Conservation (phyloP, 2,329 filamentous ascomycete species). For the Chrysoporthe puriensis region DNA sequence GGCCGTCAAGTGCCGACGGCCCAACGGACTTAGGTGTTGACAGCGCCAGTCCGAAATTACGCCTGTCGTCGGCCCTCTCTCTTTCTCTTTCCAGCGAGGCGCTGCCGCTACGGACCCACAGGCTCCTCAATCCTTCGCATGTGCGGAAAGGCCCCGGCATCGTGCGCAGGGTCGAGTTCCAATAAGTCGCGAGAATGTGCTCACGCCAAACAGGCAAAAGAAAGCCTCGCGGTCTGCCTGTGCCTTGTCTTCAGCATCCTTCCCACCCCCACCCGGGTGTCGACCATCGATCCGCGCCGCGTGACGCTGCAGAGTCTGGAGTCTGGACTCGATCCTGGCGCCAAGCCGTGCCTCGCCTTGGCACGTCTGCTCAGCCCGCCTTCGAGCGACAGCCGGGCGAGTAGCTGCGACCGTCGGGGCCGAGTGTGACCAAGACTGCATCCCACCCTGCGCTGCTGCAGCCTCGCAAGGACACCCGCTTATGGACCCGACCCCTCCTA, state of each 20-base stretch:
- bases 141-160: not conserved
- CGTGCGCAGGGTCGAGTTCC: too few species aligned
- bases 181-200: not conserved
- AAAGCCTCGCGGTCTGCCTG: not conserved
- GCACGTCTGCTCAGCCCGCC: too few species aligned
- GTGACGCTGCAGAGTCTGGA: too few species aligned
- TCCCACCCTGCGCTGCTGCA: not conserved
- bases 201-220: not conserved
- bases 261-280: not conserved
- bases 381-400: too few species aligned
- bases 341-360: too few species aligned
- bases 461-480: not conserved
- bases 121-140: conserved; percentile 9
- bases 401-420: too few species aligned
- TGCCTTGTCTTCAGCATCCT: not conserved
- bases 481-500: too few species aligned
- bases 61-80: not conserved
- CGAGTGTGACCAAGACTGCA: not conserved
- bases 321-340: too few species aligned
- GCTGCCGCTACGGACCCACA: not conserved
- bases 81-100: not conserved
- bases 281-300: too few species aligned
- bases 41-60: not conserved
- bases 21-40: not conserved
- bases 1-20: not conserved